Evolutionary conservation across 805 yeast genomes (phyloP).

Genomic region (Saturnispora galanensis): DNA sequence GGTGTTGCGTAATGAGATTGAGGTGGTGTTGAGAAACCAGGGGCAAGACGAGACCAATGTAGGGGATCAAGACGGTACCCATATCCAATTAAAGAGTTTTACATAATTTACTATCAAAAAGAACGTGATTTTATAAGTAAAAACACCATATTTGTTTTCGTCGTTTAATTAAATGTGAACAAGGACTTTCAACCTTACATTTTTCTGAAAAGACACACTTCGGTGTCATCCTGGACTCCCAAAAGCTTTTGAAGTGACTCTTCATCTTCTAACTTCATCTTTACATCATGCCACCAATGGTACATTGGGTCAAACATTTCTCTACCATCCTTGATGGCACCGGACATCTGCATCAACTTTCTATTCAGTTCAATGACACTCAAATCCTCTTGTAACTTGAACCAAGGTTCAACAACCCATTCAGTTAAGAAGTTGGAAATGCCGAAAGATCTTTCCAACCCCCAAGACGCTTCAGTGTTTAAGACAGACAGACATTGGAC

Average conservation of each 20-base stretch:
- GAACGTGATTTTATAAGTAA: too few species aligned
- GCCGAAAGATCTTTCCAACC: conserved; percentile 27
- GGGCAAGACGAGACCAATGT: conserved; percentile 10
- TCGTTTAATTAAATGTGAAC: too few species aligned
- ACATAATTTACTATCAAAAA: conserved; percentile 14
- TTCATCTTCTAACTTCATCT: too few species aligned
- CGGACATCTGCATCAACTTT: conserved; percentile 15
- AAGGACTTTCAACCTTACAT: neutral
- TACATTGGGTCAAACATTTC: conserved; percentile 7
- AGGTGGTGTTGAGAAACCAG: conserved; percentile 33
- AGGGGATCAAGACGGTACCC: conserved; percentile 21
- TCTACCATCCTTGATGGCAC: conserved; percentile 10
- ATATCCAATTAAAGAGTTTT: conserved; percentile 45
- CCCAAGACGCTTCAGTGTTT: conserved; percentile 42
- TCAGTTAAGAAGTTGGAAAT: neutral
- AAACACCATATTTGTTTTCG: too few species aligned
- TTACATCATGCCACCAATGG: too few species aligned
- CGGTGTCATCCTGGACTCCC: conserved; percentile 8
- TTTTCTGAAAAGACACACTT: conserved; percentile 12
- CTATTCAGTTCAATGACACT: conserved; percentile 13
- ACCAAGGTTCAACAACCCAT: conserved; percentile 10
- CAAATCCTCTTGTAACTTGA: conserved; percentile 10
- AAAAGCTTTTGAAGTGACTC: neutral
- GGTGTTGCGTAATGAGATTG: conserved; percentile 33
- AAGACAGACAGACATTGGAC: conserved; percentile 41